Conservation (phyloP, 139 green algal species). For the Pleodorina starrii region DNA sequence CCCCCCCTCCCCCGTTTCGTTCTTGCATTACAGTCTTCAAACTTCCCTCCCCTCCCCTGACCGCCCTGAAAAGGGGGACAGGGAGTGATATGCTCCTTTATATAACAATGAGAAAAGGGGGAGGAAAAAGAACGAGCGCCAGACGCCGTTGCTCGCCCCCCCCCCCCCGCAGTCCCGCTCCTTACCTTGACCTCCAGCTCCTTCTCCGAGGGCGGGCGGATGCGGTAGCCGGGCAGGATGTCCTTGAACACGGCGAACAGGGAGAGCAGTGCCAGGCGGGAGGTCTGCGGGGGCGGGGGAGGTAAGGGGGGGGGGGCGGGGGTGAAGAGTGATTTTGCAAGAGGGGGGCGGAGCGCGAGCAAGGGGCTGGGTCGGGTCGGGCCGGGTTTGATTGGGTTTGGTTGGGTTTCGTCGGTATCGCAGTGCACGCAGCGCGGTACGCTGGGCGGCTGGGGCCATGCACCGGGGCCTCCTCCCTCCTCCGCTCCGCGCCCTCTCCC, state of each 20-base stretch:
- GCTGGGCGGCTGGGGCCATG: too few relatives aligned
- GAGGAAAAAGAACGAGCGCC: too few relatives aligned
- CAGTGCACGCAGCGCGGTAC: too few relatives aligned
- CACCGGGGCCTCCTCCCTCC: too few relatives aligned
- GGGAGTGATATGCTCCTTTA: too few relatives aligned
- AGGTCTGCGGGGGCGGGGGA: slow-evolving; percentile 58
- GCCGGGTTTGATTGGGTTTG: too few relatives aligned
- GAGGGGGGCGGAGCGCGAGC: background rate
- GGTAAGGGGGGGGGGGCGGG: background rate
- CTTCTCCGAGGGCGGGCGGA: slow-evolving; percentile 80
- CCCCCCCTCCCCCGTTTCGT: background rate
- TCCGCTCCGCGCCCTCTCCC: too few relatives aligned
- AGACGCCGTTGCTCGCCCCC: too few relatives aligned
- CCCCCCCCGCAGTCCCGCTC: background rate
- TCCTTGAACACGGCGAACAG: slow-evolving; percentile 90
- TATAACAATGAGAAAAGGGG: too few relatives aligned
- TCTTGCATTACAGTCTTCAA: background rate
- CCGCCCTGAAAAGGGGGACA: too few relatives aligned
- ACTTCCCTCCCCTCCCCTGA: background rate
- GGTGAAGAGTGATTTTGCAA: background rate
- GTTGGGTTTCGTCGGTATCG: too few relatives aligned
- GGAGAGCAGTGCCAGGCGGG: slow-evolving; percentile 86
- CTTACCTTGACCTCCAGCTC: slow-evolving; percentile 75
- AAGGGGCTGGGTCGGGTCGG: too few relatives aligned
- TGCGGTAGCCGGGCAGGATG: slow-evolving; percentile 88